Evolutionary conservation across 306 rosid species (phyloP).

Genomic region (Styphnolobium japonicum): DNA sequence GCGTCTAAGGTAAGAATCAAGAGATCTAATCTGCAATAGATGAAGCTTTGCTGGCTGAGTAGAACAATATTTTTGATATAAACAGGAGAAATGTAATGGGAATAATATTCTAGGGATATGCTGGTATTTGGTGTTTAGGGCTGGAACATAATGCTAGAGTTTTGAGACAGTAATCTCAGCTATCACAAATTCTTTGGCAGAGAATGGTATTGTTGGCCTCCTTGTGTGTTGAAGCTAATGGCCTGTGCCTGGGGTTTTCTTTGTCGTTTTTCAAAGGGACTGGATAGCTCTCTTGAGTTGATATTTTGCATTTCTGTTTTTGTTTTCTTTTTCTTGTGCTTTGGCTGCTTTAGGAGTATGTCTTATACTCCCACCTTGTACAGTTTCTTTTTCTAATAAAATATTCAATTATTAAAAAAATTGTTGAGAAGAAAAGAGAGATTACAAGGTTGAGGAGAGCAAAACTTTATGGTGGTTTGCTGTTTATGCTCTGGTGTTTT

Average conservation of each 20-base stretch:
- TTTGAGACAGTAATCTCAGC: neutral
- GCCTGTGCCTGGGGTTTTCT: neutral
- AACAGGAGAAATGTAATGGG: neutral
- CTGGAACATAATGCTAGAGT: neutral
- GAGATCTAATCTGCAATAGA: too few relatives aligned
- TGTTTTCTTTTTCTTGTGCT: neutral
- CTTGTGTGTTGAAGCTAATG: slow-evolving; percentile 9
- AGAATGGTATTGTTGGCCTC: slow-evolving; percentile 14
- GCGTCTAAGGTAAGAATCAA: too few relatives aligned
- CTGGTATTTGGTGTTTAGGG: neutral
- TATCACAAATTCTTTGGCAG: neutral
- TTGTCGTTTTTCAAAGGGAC: neutral
- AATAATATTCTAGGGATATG: neutral
- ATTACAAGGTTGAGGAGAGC: neutral
- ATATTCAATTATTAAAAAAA: neutral
- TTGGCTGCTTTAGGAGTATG: neutral
- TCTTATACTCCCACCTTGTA: neutral
- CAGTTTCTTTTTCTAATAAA: neutral
- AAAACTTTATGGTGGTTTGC: neutral
- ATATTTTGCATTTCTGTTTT: neutral
- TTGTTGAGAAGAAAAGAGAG: neutral
- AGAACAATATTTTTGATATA: neutral
- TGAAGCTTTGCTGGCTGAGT: too few relatives aligned
- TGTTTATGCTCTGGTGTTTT: neutral
- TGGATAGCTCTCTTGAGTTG: neutral